A percentile compares a stretch with the other conserved stretches of the same genome.
phyloP scores from a whole-genome alignment of 2,329 filamentous ascomycete genomes.

The Raffaelea arxii region DNA sequence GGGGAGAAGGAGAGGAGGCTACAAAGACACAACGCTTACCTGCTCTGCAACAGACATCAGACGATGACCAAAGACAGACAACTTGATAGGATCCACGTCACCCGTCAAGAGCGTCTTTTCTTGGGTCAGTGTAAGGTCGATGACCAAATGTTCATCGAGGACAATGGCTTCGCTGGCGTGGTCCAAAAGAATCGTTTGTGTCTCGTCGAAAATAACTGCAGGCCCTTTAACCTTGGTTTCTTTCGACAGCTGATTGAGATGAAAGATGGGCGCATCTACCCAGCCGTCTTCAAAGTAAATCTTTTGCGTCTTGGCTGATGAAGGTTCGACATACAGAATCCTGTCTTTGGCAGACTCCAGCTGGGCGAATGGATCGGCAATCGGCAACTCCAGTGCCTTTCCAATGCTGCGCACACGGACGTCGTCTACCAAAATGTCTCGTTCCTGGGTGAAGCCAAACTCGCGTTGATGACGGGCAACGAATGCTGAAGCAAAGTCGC shows the following conservation, averaged over 20 bases:
- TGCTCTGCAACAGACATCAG: slow-evolving; percentile 42
- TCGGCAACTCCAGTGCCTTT: not conserved
- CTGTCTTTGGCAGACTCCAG: not conserved
- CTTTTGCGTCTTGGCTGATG: slow-evolving; percentile 39
- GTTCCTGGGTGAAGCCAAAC: slow-evolving; percentile 60
- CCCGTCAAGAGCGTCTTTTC: not conserved
- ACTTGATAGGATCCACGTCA: slow-evolving; percentile 56
- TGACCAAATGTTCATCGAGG: slow-evolving; percentile 60
- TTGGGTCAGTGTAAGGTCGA: slow-evolving; percentile 48
- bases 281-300: slow-evolving; percentile 48
- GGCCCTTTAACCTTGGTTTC: slow-evolving; percentile 49
- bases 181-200: slow-evolving; percentile 62
- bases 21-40: too few relatives aligned
- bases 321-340: slow-evolving; percentile 24
- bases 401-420: slow-evolving; percentile 56
- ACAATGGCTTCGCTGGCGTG: slow-evolving; percentile 53
- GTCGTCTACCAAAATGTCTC: slow-evolving; percentile 64
- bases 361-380: not conserved
- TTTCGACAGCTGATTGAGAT: slow-evolving; percentile 49
- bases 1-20: not conserved
- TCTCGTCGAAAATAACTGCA: slow-evolving; percentile 56
- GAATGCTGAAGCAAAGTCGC: slow-evolving; percentile 58
- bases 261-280: slow-evolving; percentile 55
- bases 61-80: slow-evolving; percentile 60
- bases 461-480: slow-evolving; percentile 60